Base-by-base conservation (phyloP, 2,329 filamentous ascomycete genomes). In the Shiraia bambusicola region DNA sequence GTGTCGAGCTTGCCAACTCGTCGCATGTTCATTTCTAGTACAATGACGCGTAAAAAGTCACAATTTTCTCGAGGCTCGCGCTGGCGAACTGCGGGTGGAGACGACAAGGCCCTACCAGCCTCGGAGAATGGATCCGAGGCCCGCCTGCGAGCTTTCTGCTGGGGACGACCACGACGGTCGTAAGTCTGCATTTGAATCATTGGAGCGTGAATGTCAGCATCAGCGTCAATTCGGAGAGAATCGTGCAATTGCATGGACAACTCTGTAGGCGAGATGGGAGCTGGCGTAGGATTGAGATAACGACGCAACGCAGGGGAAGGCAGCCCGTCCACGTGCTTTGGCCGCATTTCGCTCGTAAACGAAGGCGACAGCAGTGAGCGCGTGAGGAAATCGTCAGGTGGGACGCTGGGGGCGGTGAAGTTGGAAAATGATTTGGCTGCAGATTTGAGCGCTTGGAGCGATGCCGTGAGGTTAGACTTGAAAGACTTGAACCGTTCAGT, bases 11-110 rank as follows among this genome's bases (percentile, higher is more conserved):
- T 84, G 40, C 81, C 81, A 46, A 72, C 73, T 30, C 81, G 75
- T 27, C 81, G 75, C 81, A 84, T 84, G 61, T 84, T 83, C 80
- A 84, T 83, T 65, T 84, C 81, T 34, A 84, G 70, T 9, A 84
- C 81, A 12, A 83, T 79, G 50, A 84, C 76, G 26, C 81, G 76
- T 33, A 84, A 65, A 59, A 84, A 84, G 55, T 84, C 76, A 50
- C 76, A 72, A 61, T 84, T 84, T 56, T 84, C 81, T 36, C 81
- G 72, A 19, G 79, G 77, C 55, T 84, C 81, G n/a, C 81, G 74
- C 52, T 80, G 79, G 9, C 80, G 76, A 12, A 75, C 71, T 35
- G 72, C 64, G 2, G 76, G 71, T 2, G 68, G 65, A 4, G 63
- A 55, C 5, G 65, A 67, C 25, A 71, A 58, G 13, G 69, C 66